phyloP scores from a whole-genome alignment of 2,329 filamentous ascomycete species.

The Alternaria panax region DNA sequence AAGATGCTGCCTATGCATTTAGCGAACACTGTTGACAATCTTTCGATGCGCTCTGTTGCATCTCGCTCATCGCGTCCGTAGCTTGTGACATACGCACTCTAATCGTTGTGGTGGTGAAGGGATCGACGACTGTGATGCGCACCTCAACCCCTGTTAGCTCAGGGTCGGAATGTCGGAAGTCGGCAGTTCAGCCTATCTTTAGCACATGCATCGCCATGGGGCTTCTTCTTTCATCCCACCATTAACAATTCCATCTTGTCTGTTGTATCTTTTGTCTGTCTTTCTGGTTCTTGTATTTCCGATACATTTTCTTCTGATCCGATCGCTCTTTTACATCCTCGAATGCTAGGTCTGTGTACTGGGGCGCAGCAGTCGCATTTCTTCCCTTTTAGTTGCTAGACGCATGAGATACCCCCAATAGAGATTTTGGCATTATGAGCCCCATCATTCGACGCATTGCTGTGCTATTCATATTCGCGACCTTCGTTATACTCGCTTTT shows the following conservation, averaged over 20 bases:
- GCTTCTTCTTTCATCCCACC: constrained; percentile 6
- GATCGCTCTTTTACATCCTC: constrained; percentile 1
- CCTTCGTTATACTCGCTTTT: constrained; percentile 41
- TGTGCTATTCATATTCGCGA: constrained; percentile 35
- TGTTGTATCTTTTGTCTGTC: not conserved
- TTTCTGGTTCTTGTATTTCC: not conserved
- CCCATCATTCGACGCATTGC: constrained; percentile 40
- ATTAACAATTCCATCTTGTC: not conserved
- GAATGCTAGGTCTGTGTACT: not conserved
- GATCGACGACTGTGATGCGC: constrained; percentile 10
- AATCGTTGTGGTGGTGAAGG: not conserved
- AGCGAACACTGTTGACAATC: not conserved
- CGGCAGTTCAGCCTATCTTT: constrained; percentile 11
- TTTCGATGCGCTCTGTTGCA: not conserved
- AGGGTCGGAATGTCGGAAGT: constrained; percentile 4
- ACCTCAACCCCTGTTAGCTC: constrained; percentile 9
- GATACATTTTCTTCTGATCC: not conserved
- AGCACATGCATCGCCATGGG: constrained; percentile 10
- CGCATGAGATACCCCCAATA: constrained; percentile 7
- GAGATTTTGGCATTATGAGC: constrained; percentile 30
- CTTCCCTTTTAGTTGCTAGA: not conserved
- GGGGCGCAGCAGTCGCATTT: not conserved
- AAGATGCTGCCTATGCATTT: not conserved
- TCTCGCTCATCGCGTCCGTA: not conserved
- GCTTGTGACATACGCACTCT: not conserved